phyloP scores from a whole-genome alignment of 306 rosid genomes.

The Mimosa bimucronata region DNA sequence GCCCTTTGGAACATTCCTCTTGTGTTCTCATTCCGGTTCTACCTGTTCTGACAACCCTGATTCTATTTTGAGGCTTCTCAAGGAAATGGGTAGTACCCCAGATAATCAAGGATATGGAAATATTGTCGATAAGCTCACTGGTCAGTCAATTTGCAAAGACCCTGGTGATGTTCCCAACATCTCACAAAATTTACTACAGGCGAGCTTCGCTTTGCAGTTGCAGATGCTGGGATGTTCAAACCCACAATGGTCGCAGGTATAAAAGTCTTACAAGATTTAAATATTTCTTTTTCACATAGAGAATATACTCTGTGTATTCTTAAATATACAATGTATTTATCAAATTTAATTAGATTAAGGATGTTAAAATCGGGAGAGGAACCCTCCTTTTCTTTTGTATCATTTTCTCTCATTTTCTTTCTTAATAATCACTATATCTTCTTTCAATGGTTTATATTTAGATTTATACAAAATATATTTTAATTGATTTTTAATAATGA shows the following conservation, averaged over 20 bases:
- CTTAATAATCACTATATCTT: too few relatives aligned
- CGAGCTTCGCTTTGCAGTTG: slow-evolving; percentile 48
- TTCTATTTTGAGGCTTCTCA: slow-evolving; percentile 39
- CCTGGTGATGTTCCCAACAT: neutral
- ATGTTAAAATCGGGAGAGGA: too few relatives aligned
- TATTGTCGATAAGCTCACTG: slow-evolving; percentile 41
- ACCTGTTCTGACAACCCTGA: slow-evolving; percentile 57
- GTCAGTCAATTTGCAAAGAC: slow-evolving; percentile 34
- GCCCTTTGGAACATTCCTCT: slow-evolving; percentile 73
- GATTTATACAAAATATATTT: too few relatives aligned
- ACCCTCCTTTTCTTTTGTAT: too few relatives aligned
- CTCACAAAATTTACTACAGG: slow-evolving; percentile 32
- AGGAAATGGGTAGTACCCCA: slow-evolving; percentile 5
- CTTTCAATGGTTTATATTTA: too few relatives aligned
- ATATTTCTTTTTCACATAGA: too few relatives aligned
- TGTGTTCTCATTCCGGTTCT: slow-evolving; percentile 48
- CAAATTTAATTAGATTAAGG: too few relatives aligned
- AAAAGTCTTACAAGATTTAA: neutral
- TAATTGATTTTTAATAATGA: too few relatives aligned
- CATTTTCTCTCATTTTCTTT: neutral
- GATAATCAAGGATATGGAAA: slow-evolving; percentile 44
- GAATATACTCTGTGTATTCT: too few relatives aligned
- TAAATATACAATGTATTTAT: too few relatives aligned
- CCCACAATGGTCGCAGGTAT: slow-evolving; percentile 40
- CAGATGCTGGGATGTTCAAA: slow-evolving; percentile 41